Percentiles rank a stretch among this genome's conserved stretches.
Evolutionary conservation across 257 asterid species (phyloP).

Genomic region (Jaltomata sinuosa): DNA sequence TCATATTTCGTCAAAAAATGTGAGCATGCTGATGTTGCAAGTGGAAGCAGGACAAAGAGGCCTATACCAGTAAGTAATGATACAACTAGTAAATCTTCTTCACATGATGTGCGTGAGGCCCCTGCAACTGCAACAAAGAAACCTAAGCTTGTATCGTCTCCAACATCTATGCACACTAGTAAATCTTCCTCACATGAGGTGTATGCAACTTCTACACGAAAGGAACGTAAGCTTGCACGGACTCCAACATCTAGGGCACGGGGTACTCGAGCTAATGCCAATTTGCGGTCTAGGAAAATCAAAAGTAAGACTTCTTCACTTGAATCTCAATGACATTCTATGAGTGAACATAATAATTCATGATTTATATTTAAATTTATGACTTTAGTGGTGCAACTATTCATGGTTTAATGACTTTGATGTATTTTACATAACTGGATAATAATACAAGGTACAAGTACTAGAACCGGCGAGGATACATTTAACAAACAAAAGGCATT

Average conservation of each 20-base stretch:
- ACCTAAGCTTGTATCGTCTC: not conserved
- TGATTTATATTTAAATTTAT: too few relatives aligned
- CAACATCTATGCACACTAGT: not conserved
- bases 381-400: too few relatives aligned
- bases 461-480: too few relatives aligned
- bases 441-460: too few relatives aligned
- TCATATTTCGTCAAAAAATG: constrained; percentile 21
- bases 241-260: not conserved
- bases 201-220: not conserved
- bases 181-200: not conserved
- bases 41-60: not conserved
- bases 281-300: not conserved
- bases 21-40: not conserved
- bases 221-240: not conserved
- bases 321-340: not conserved
- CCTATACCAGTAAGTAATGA: not conserved
- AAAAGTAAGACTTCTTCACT: not conserved
- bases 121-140: not conserved
- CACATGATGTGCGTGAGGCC: not conserved
- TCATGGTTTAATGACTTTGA: too few relatives aligned
- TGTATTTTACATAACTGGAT: too few relatives aligned
- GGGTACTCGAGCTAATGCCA: not conserved
- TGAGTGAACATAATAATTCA: not conserved
- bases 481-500: too few relatives aligned
- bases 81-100: not conserved